Evolutionary conservation across 768 basidiomycete genomes (phyloP), one percentile per base, ranked within the genome.

Genomic region (Lepiota brunneoincarnata): DNA sequence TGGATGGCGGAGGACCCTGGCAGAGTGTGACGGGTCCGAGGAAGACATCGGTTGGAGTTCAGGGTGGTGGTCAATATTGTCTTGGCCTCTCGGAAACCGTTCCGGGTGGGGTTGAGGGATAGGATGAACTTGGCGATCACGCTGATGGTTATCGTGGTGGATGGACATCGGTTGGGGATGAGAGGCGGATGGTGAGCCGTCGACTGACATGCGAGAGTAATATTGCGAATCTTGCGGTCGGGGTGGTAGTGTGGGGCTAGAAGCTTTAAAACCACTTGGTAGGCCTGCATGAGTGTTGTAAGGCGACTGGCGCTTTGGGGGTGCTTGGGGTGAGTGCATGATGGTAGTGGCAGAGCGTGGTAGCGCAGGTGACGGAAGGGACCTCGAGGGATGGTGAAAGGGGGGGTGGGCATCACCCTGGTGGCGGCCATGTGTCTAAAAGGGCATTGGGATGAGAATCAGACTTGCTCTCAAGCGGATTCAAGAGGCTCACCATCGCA

Each of bases 1-100:
- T 36, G 65, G 52, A 35, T 61, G 57, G 36, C 61, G 63, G 24
- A 68, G 64, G 10, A 65, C 61, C 12, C 37, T 28, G 21, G n/a
- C n/a, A n/a, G 38, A 6, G 34, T 31, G 39, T 31, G 48, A 26
- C 23, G 23, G 49, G 41, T 42, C 49, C 49, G 49, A 41, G 39
- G 39, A 34, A 17, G 24, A 28, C 26, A 7, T 28, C n/a, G n/a
- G 47, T 36, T 40, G 49, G 24, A 10, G 17, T 23, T 50, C 44
- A 46, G 43, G 52, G 44, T 47, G 20, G 14, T 34, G n/a, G n/a
- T n/a, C 15, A 45, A 12, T 43, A 21, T n/a, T 41, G 20, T 46
- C 40, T 44, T 46, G 52, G 44, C 37, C 23, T 17, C 7, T 44
- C 44, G 50, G 50, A 42, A 21, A 4, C 36, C 37, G 44, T 46